These are phyloP conservation scores for Vaccinium myrtillus DNA, from an alignment of 148 eudicot species.

Conservation along the genomic window DNA sequence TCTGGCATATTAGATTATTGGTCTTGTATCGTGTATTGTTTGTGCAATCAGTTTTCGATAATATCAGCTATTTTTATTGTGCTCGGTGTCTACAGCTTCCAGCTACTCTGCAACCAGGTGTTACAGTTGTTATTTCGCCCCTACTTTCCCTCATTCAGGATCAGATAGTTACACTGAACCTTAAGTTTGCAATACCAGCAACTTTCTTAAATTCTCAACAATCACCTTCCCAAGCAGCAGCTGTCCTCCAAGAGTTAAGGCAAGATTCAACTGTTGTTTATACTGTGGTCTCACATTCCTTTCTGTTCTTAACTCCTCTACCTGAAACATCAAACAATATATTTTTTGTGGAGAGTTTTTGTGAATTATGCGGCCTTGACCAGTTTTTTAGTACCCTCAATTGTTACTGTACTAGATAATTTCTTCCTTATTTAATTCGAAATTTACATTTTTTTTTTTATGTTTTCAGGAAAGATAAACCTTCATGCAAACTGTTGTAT, in stretches of 20 bases:
- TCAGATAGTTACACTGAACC: slow-evolving; percentile 89
- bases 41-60: background rate
- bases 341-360: background rate
- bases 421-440: background rate
- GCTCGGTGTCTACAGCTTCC: slow-evolving; percentile 61
- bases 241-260: slow-evolving; percentile 88
- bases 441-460: slow-evolving; percentile 5
- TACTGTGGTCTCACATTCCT: background rate
- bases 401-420: background rate
- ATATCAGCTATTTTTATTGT: background rate
- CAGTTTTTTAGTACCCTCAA: background rate
- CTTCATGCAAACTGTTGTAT: slow-evolving; percentile 96
- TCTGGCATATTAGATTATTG: background rate
- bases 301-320: background rate
- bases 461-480: slow-evolving; percentile 69
- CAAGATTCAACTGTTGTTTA: slow-evolving; percentile 24
- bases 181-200: slow-evolving; percentile 85
- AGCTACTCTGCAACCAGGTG: slow-evolving; percentile 82
- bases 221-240: slow-evolving; percentile 75
- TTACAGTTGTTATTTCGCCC: slow-evolving; percentile 92
- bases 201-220: slow-evolving; percentile 98
- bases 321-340: background rate
- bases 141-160: slow-evolving; percentile 97
- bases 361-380: background rate
- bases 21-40: background rate